Conservation (phyloP, 1,284 basidiomycete species). For the Baeospora myosura region DNA sequence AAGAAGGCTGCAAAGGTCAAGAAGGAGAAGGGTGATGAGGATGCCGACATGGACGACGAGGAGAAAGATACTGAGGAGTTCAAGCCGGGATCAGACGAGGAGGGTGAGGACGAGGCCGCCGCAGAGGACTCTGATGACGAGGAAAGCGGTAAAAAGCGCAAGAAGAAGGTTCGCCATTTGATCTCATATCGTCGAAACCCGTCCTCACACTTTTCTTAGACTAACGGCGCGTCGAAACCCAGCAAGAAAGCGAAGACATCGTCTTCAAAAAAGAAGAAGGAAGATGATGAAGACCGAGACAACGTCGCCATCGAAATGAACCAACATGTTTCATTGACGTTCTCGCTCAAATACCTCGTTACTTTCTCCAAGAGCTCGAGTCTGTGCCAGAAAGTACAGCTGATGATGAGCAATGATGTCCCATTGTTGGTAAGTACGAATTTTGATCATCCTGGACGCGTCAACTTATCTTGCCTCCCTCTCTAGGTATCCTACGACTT, state of each 20-base stretch:
- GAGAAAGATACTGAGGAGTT: conserved; percentile 47
- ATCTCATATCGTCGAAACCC: conserved; percentile 1
- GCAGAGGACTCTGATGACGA: conserved; percentile 41
- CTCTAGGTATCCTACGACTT: conserved; percentile 79
- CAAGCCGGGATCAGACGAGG: conserved; percentile 32
- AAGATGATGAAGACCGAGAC: conserved; percentile 41
- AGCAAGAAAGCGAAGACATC: conserved; percentile 42
- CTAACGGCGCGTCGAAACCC: conserved; percentile 24
- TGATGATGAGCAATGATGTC: conserved; percentile 89
- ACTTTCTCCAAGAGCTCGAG: conserved; percentile 94
- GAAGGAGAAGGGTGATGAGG: conserved; percentile 38
- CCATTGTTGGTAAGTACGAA: conserved; percentile 65
- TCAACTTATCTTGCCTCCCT: conserved; percentile 3
- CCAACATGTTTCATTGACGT: conserved; percentile 88
- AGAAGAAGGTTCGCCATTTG: conserved; percentile 50
- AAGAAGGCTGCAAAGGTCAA: conserved; percentile 39
- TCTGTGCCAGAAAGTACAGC: conserved; percentile 65
- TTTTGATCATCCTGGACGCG: conserved; percentile 2
- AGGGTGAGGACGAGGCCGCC: conserved; percentile 49
- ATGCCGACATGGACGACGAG: conserved; percentile 41
- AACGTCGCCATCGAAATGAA: conserved; percentile 81
- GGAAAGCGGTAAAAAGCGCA: conserved; percentile 58
- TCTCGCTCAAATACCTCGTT: conserved; percentile 94
- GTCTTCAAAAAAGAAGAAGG: conserved; percentile 42
- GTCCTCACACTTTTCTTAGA: conserved; percentile 6